Percentiles rank a stretch among this genome's conserved stretches.
Conservation (phyloP, 345 rosid genomes). For the Citrus australasica region DNA sequence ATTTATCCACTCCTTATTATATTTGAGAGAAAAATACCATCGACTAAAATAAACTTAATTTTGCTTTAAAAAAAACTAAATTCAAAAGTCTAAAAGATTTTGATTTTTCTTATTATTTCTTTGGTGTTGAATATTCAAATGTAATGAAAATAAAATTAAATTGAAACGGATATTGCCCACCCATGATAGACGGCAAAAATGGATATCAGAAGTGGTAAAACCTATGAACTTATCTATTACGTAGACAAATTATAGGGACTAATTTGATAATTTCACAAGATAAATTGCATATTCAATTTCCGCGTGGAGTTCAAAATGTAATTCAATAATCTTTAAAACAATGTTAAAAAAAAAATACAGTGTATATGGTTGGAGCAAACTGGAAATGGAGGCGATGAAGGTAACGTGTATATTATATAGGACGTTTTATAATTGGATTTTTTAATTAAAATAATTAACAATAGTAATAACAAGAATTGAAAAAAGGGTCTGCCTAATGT, state of each 20-base stretch:
- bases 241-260: neutral
- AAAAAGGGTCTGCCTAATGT: too few species aligned
- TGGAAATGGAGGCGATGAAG: neutral
- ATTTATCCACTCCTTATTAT: too few species aligned
- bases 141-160: too few species aligned
- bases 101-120: too few species aligned
- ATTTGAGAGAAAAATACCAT: too few species aligned
- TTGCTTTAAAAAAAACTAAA: too few species aligned
- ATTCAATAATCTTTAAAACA: neutral
- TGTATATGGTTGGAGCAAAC: neutral
- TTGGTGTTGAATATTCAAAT: too few species aligned
- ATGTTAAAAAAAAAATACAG: neutral
- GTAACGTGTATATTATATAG: neutral
- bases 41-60: too few species aligned
- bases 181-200: too few species aligned
- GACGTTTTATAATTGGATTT: neutral
- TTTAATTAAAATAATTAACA: neutral
- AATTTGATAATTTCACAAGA: neutral
- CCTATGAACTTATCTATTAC: neutral
- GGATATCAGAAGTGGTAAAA: neutral
- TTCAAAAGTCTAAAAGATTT: too few species aligned
- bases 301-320: neutral
- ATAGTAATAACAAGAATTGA: neutral
- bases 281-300: neutral
- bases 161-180: too few species aligned